A percentile compares a stretch with the other conserved stretches of the same genome.
These are phyloP conservation scores for Euptelea pleiosperma DNA, from an alignment of 164 flowering plant species.

Conservation along the genomic window DNA sequence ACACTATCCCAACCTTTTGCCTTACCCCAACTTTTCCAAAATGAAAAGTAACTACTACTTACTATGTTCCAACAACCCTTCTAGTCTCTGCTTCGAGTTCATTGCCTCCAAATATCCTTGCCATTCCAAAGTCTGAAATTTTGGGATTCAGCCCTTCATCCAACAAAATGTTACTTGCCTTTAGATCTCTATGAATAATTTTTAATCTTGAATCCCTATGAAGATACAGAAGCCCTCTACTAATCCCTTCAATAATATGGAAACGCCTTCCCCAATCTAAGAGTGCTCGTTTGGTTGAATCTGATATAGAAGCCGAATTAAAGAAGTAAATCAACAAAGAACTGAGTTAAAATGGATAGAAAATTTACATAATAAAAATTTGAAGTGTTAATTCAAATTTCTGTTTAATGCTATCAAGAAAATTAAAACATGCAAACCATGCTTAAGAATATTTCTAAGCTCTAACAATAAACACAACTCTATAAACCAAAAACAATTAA, in stretches of 20 bases:
- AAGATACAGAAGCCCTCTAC: slow-evolving; percentile 11
- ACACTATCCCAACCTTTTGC: too few relatives aligned
- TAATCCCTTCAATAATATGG: slow-evolving; percentile 7
- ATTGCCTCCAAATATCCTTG: slow-evolving; percentile 12
- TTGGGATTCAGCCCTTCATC: slow-evolving; percentile 8
- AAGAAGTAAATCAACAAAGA: not conserved
- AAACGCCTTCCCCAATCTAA: slow-evolving; percentile 7
- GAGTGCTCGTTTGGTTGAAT: not conserved
- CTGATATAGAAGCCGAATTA: not conserved
- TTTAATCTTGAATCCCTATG: slow-evolving; percentile 9
- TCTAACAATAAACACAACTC: too few relatives aligned
- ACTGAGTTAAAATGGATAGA: too few relatives aligned
- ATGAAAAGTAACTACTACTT: not conserved
- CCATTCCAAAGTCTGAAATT: slow-evolving; percentile 14
- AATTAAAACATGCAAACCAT: too few relatives aligned
- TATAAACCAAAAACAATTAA: too few relatives aligned
- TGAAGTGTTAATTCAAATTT: too few relatives aligned
- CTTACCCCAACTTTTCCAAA: too few relatives aligned
- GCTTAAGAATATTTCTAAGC: too few relatives aligned
- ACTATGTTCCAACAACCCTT: slow-evolving; percentile 15
- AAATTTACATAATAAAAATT: too few relatives aligned
- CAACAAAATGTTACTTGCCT: slow-evolving; percentile 6
- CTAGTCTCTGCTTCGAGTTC: slow-evolving; percentile 3
- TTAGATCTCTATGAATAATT: slow-evolving; percentile 10
- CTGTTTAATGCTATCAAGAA: too few relatives aligned